Evolutionary conservation across 495 filamentous ascomycete genomes (phyloP).

Genomic region (Tuber calosporum): DNA sequence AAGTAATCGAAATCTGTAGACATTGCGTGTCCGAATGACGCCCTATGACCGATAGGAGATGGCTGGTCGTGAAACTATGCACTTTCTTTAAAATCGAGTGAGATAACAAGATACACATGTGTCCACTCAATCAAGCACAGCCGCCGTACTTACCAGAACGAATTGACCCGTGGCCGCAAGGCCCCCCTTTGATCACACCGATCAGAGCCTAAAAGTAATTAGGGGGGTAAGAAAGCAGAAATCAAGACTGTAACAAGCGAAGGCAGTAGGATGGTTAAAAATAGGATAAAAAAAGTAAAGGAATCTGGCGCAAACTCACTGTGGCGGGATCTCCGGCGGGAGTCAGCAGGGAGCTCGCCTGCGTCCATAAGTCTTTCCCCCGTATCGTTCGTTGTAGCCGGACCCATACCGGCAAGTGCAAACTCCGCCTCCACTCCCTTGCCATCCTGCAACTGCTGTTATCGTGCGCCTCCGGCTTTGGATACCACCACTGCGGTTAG

Average conservation of each 20-base stretch:
- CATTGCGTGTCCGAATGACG: conserved; percentile 37
- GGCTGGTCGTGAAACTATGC: conserved; percentile 17
- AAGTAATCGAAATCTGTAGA: conserved; percentile 32
- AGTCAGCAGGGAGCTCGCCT: not conserved
- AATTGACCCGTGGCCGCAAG: conserved; percentile 12
- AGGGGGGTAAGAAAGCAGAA: conserved; percentile 22
- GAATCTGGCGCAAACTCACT: not conserved
- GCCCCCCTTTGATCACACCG: conserved; percentile 20
- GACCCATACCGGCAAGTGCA: not conserved
- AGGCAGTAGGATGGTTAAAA: not conserved
- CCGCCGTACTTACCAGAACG: conserved; percentile 10
- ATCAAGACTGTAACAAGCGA: conserved; percentile 4
- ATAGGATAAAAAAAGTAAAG: not conserved
- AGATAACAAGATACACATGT: conserved; percentile 17
- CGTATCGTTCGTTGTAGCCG: not conserved
- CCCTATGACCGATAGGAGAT: conserved; percentile 32
- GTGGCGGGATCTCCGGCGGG: not conserved
- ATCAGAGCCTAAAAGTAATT: conserved; percentile 21
- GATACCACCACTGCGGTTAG: not conserved
- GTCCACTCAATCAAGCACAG: conserved; percentile 14
- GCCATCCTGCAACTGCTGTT: not conserved
- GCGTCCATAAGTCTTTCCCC: not conserved
- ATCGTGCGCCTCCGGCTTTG: not conserved
- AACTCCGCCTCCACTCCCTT: not conserved
- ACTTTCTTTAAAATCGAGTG: conserved; percentile 24